Percentiles rank a stretch among this genome's conserved stretches.
phyloP scores from a whole-genome alignment of 352 stramenopile genomes.

The Aphanomyces euteiches region DNA sequence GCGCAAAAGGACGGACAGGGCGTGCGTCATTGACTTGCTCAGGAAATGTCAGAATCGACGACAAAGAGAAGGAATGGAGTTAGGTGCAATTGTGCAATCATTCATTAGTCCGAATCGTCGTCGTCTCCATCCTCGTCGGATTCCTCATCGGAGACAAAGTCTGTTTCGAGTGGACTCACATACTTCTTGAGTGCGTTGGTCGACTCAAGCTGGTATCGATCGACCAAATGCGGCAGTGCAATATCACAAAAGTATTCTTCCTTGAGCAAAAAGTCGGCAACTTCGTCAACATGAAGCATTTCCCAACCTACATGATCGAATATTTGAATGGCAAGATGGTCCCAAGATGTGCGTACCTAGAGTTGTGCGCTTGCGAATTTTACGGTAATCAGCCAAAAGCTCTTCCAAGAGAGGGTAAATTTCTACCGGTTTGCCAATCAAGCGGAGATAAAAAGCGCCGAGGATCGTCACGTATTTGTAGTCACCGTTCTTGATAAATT shows the following conservation, averaged over 20 bases:
- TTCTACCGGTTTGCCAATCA: slow-evolving; percentile 90
- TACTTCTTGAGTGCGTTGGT: slow-evolving; percentile 54
- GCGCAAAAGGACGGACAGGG: too few species aligned
- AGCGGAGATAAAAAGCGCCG: slow-evolving; percentile 94
- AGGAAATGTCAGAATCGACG: too few species aligned
- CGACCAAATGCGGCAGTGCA: slow-evolving; percentile 88
- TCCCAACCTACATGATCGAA: slow-evolving; percentile 67
- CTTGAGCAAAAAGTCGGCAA: slow-evolving; percentile 91
- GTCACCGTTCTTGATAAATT: slow-evolving; percentile 96
- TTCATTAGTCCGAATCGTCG: slow-evolving; percentile 12
- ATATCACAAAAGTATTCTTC: slow-evolving; percentile 93
- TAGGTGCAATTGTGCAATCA: neutral
- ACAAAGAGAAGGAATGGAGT: too few species aligned
- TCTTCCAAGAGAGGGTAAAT: slow-evolving; percentile 94
- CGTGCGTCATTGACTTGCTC: too few species aligned
- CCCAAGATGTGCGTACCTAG: slow-evolving; percentile 39
- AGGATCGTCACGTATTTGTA: slow-evolving; percentile 98
- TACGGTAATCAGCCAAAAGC: slow-evolving; percentile 95
- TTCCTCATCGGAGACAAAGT: slow-evolving; percentile 39
- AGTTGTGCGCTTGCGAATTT: slow-evolving; percentile 84
- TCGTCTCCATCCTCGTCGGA: slow-evolving; percentile 32
- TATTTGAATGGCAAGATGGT: too few species aligned
- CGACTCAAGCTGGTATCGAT: slow-evolving; percentile 82
- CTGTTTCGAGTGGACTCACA: slow-evolving; percentile 72
- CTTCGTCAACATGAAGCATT: slow-evolving; percentile 94